Percentiles rank a stretch among this genome's conserved stretches.
Conservation (phyloP, 192 early-diverging fungal species). For the Lobosporangium transversale region DNA sequence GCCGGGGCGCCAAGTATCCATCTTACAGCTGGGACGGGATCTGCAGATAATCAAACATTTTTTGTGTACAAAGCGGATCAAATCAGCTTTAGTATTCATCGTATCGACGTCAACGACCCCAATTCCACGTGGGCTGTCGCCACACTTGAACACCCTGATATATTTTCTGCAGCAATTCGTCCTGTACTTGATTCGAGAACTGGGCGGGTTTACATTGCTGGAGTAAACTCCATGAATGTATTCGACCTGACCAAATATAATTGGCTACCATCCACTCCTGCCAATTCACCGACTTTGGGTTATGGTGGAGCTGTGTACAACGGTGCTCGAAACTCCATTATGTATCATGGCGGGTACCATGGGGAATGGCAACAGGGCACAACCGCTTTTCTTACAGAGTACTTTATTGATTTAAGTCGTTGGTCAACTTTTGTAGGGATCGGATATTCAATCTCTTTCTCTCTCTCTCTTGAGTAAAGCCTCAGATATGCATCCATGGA, state of each 20-base stretch:
- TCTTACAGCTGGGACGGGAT: no score
- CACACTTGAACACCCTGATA: not conserved
- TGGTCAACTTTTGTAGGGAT: slow-evolving; percentile 3
- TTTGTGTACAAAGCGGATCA: no score
- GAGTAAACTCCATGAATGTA: not conserved
- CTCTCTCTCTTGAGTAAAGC: not conserved
- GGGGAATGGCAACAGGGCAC: not conserved
- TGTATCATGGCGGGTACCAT: slow-evolving; percentile 11
- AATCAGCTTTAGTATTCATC: not conserved
- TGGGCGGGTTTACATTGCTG: slow-evolving; percentile 2
- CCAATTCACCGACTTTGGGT: no score
- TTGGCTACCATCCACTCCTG: not conserved
- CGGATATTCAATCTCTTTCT: not conserved
- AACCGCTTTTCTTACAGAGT: slow-evolving; percentile 11
- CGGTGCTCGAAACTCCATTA: slow-evolving; percentile 1
- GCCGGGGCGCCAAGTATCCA: no score
- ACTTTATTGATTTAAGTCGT: not conserved
- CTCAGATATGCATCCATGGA: no score
- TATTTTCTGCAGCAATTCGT: not conserved
- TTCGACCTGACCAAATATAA: not conserved
- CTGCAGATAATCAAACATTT: slow-evolving; percentile 8
- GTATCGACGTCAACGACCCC: not conserved
- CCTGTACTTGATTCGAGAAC: not conserved
- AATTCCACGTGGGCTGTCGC: not conserved
- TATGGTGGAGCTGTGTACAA: not conserved